Conservation (phyloP, 83 land plant genomes). For the Diphasiastrum complanatum region DNA sequence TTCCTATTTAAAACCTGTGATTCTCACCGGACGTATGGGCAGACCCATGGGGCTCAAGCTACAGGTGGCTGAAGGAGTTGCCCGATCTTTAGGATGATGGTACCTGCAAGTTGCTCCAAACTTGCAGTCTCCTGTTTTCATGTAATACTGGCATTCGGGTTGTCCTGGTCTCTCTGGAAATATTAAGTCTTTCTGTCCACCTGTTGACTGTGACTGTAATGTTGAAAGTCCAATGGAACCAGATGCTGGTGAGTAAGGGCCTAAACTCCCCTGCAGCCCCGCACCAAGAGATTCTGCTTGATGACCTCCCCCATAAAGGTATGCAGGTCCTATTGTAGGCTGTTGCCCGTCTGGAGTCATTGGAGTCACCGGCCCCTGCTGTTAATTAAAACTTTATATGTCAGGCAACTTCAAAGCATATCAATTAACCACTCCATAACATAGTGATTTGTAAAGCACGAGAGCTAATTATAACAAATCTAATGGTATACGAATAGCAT, state of each 20-base stretch:
- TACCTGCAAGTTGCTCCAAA: constrained; percentile 68
- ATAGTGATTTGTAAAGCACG: neutral
- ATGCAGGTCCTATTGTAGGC: constrained; percentile 11
- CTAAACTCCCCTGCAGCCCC: constrained; percentile 17
- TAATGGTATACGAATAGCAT: too few relatives aligned
- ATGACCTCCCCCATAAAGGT: constrained; percentile 15
- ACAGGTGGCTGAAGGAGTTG: constrained; percentile 33
- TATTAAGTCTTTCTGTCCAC: constrained; percentile 11
- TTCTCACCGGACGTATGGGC: constrained; percentile 74
- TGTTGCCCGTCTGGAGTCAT: constrained; percentile 23
- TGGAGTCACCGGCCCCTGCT: constrained; percentile 20
- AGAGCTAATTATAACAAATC: too few relatives aligned
- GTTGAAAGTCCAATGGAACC: constrained; percentile 22
- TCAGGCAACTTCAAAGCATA: neutral
- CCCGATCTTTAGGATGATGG: constrained; percentile 70
- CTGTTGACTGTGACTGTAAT: constrained; percentile 7
- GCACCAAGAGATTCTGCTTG: constrained; percentile 17
- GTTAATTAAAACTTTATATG: neutral
- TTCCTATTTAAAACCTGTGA: too few relatives aligned
- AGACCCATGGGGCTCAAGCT: constrained; percentile 52
- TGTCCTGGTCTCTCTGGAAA: constrained; percentile 77
- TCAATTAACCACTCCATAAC: neutral
- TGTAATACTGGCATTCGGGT: constrained; percentile 77
- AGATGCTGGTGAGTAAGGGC: constrained; percentile 21
- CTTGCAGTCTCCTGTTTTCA: constrained; percentile 79